Percentiles rank a stretch among this genome's conserved stretches.
Evolutionary conservation across 2,329 filamentous ascomycete species (phyloP).

Genomic region (Sordariomycetes sp.): DNA sequence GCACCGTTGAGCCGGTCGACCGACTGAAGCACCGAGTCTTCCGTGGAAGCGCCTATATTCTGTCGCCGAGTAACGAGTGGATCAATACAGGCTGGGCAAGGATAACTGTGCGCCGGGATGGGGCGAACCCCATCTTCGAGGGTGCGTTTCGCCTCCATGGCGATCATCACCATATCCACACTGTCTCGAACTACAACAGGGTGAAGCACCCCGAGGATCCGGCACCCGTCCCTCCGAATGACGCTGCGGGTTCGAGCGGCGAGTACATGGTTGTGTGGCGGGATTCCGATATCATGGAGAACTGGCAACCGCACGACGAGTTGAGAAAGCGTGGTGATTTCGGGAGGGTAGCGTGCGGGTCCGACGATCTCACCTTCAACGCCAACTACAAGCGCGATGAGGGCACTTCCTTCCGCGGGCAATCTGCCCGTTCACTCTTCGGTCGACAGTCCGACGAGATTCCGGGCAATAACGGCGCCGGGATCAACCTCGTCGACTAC

Average conservation of each 20-base stretch:
- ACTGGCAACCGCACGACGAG: constrained; percentile 37
- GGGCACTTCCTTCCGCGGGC: constrained; percentile 44
- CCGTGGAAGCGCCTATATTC: constrained; percentile 67
- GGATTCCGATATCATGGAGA: constrained; percentile 68
- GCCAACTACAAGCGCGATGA: constrained; percentile 52
- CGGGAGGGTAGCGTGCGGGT: constrained; percentile 45
- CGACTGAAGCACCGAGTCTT: constrained; percentile 71
- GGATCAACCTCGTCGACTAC: constrained; percentile 64
- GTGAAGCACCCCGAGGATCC: constrained; percentile 67
- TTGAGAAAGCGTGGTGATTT: constrained; percentile 45
- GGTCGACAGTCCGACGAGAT: constrained; percentile 63
- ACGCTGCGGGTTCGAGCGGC: constrained; percentile 34
- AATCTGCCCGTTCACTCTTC: constrained; percentile 56
- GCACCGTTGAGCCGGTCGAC: constrained; percentile 56
- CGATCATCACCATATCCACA: constrained; percentile 80
- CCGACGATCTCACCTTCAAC: constrained; percentile 76
- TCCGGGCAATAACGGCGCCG: constrained; percentile 60
- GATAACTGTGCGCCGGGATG: constrained; percentile 68
- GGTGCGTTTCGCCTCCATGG: constrained; percentile 75
- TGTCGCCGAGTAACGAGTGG: constrained; percentile 55
- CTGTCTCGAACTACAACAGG: constrained; percentile 60
- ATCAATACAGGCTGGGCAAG: constrained; percentile 78
- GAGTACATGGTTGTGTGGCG: constrained; percentile 88
- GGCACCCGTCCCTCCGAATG: background rate
- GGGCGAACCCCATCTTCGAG: constrained; percentile 71